Evolutionary conservation across 208 protist species (phyloP), one percentile per base, ranked within the genome.

Genomic region (Balamuthia mandrillaris): DNA sequence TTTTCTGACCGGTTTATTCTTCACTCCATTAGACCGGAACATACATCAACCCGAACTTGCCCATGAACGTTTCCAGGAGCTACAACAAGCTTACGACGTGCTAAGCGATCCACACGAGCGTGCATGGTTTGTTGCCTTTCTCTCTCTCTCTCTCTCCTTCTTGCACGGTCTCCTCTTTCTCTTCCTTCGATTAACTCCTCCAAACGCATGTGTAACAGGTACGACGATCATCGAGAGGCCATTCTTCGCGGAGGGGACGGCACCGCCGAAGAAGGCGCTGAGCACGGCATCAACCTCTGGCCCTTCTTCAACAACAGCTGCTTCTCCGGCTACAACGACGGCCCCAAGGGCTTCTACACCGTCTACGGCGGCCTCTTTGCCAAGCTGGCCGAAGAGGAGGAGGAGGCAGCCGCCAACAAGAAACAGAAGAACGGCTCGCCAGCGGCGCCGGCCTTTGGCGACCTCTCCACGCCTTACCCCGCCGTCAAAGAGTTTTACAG

Each of bases 51-150:
- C 88, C 14, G 39, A 89, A 29, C 83, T 81, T 16, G 45, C 90
- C 33, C 65, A 82, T 31, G 65, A 84, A 18, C 37, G 21, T 24
- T 93, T 93, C 49, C 88, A 90, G 49, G 87, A 92, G 75, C 54
- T 93, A 7, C 63, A 92, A 39, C 33, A 74, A 27, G 91, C 91
- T 1, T 93, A 93, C 68, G 56, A 45, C 10, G 51, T 91, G n/a
- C 87, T 93, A 18, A 83, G 45, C 12, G 91, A 93, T 75, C 54
- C 90, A 18, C 41, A 90, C n/a, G 87, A 93, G 84, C 68, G 89
- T 44, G 60, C 81, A 16, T 93, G 88, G 90, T n/a, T n/a, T n/a
- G n/a, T n/a, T n/a, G n/a, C n/a, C n/a, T n/a, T n/a, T n/a, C n/a
- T n/a, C n/a, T n/a, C n/a, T n/a, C n/a, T n/a, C n/a, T n/a, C n/a